Evolutionary conservation across 2,329 filamentous ascomycete species (phyloP), one percentile per base, ranked within the genome.

Genomic region (Apiospora sp.): DNA sequence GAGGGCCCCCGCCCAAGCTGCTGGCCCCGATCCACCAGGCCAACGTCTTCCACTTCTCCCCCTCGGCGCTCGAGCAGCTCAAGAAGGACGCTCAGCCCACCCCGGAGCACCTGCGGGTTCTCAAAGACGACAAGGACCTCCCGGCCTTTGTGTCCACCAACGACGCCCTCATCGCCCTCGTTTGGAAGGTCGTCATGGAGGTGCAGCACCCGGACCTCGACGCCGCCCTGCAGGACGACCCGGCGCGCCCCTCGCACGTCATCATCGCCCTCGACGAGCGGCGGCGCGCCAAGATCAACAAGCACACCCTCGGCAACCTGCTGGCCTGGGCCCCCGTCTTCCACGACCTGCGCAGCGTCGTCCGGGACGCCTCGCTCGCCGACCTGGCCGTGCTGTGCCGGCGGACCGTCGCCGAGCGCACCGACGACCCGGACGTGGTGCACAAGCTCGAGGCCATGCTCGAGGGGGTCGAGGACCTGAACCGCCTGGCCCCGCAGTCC

Each of bases 1-100:
- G 34, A 51, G 7, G 68, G 10, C 27, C 68, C 22, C 68, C 68
- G 48, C 68, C 68, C n/a, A 70, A 70, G 68, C 37, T 70, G 27
- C 30, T 37, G n/a, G n/a, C 30, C 22, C 46, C 48, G 10, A 70
- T 51, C 68, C 30, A 58, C 48, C 34, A 34, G 30, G 44, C 71
- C 10, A 44, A 72, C 68, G n/a, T 72, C 27, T 72, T 70, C 68
- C 68, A 58, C 68, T 72, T 76, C 77, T 49, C 80, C 73, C 34
- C 80, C 74, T 48, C 76, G 7, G 72, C 75, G 10, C 74, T 84
- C 4, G 75, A 81, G 44, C 58, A 54, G 44, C 71, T 72, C 44
- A 72, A 72, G 71, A 46, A 27, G 44, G 71, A 70, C 51, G 14
- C 43, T 54, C 46, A n/a, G 54, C 71, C 71, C 8, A 58, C 41